Evolutionary conservation across 1,139 yeast species (phyloP), one percentile per base, ranked within the genome.

Genomic region (Candida mesenterica): DNA sequence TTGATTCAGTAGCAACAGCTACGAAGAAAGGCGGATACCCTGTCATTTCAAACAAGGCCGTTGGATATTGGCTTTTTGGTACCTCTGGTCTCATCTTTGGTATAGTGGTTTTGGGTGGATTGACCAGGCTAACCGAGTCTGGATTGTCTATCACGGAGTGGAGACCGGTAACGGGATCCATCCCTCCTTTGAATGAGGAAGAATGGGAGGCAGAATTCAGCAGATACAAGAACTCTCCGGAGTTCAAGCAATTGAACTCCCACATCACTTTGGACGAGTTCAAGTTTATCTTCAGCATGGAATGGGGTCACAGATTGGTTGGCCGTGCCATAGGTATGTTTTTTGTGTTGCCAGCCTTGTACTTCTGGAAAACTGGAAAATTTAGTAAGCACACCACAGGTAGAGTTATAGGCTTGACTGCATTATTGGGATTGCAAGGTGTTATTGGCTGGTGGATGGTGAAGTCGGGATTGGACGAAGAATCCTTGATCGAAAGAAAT

Each of bases 361-460:
- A 87, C 57, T 89, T 90, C 52, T 82, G 89, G 57, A 67, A 71
- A 20, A 65, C 81, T 1, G 76, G 79, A 30, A 78, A 69, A 48
- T 79, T 90, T n/a, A 79, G 89, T 3, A 62, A 77, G 2, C 81
- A 79, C 44, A 82, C 87, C 3, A 82, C 89, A 33, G 68, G 68
- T 40, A 72, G 89, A 43, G 68, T 92, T 14, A 61, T 85, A 17
- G 84, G 86, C 2, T 75, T 94, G 34, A 77, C 95, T 28, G 80
- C 75, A 1, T 66, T 92, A 36, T 71, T 94, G 40, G 98, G 96
- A 9, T 65, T 94, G 31, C 98, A 94, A 68, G 98, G 98, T 32
- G 83, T 82, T 37, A 84, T 94, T 49, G 98, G 98, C 25, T 94
- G 98, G 98, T 94, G 99, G 99, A 94, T 94, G 99, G 98, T 94